These are phyloP conservation scores for Chlorophyllum brunneum DNA, from an alignment of 768 basidiomycete species.

Conservation along the genomic window DNA sequence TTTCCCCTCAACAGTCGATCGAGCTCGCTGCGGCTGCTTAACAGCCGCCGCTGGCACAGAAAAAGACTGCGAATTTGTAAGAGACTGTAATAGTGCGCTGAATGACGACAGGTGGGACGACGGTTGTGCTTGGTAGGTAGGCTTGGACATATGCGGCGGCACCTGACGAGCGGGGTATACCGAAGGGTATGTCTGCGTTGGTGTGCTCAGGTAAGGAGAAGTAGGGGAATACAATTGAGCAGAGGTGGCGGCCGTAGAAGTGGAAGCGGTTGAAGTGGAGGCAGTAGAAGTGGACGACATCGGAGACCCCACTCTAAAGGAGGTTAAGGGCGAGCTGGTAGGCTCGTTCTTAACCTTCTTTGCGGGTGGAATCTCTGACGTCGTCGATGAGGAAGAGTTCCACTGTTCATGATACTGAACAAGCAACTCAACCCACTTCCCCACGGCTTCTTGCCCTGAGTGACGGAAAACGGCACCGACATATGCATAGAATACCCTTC, in stretches of 20 bases:
- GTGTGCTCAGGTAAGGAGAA: constrained; percentile 10
- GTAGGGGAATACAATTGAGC: constrained; percentile 21
- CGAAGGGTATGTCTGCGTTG: constrained; percentile 5
- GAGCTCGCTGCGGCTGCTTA: constrained; percentile 5
- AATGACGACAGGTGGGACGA: not conserved
- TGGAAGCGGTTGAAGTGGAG: not conserved
- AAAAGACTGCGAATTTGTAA: constrained; percentile 10
- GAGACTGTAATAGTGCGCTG: not conserved
- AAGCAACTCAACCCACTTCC: constrained; percentile 54
- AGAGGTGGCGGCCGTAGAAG: constrained; percentile 7
- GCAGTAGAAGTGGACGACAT: not conserved
- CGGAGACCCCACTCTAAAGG: constrained; percentile 28
- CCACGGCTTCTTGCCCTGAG: constrained; percentile 46
- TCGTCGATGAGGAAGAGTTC: constrained; percentile 15
- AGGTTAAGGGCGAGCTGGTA: constrained; percentile 21
- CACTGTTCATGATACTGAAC: constrained; percentile 20
- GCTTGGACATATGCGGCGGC: constrained; percentile 10
- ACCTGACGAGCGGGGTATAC: constrained; percentile 1
- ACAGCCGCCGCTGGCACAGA: not conserved
- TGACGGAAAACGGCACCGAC: constrained; percentile 60
- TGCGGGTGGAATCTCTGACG: constrained; percentile 27
- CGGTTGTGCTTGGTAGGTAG: not conserved
- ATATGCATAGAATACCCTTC: constrained; percentile 60
- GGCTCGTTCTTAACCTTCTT: constrained; percentile 42
- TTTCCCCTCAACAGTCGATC: constrained; percentile 2